A percentile compares a stretch with the other conserved stretches of the same genome.
These are phyloP conservation scores for Phaffomyces opuntiae DNA, from an alignment of 805 yeast genomes.

Conservation along the genomic window DNA sequence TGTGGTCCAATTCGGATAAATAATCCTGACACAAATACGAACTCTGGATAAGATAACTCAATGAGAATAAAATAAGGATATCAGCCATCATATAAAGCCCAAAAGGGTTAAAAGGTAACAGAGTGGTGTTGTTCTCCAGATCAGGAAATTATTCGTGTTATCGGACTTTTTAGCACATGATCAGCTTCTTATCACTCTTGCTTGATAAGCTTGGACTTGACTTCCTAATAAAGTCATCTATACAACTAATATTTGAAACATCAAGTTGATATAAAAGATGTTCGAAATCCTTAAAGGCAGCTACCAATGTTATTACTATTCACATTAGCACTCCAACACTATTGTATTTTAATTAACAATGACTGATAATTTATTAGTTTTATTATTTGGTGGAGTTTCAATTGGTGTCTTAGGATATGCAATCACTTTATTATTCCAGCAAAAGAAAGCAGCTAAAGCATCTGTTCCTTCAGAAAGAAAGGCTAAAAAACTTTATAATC, in stretches of 20 bases:
- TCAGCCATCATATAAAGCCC: too few relatives aligned
- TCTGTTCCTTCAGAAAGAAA: neutral
- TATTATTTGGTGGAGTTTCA: constrained; percentile 4
- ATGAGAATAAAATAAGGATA: too few relatives aligned
- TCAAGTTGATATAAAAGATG: neutral
- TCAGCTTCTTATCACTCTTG: neutral
- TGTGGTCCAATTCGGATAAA: too few relatives aligned
- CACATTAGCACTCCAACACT: too few relatives aligned
- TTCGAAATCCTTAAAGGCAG: neutral
- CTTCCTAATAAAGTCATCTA: constrained; percentile 1
- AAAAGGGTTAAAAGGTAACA: too few relatives aligned
- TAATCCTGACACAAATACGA: too few relatives aligned
- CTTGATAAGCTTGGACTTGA: neutral
- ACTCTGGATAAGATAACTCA: too few relatives aligned
- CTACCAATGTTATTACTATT: too few relatives aligned
- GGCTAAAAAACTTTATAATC: constrained; percentile 7
- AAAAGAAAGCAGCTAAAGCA: constrained; percentile 1
- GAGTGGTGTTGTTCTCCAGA: too few relatives aligned
- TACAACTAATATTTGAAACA: neutral
- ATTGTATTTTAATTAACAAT: neutral
- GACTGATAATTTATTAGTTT: neutral
- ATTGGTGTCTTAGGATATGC: constrained; percentile 1
- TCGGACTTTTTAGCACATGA: too few relatives aligned
- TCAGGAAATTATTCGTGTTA: too few relatives aligned
- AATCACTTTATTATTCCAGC: constrained; percentile 4